Percentiles rank a stretch among this genome's conserved stretches.
Evolutionary conservation across 306 rosid species (phyloP).

Genomic region (Geum urbanum): DNA sequence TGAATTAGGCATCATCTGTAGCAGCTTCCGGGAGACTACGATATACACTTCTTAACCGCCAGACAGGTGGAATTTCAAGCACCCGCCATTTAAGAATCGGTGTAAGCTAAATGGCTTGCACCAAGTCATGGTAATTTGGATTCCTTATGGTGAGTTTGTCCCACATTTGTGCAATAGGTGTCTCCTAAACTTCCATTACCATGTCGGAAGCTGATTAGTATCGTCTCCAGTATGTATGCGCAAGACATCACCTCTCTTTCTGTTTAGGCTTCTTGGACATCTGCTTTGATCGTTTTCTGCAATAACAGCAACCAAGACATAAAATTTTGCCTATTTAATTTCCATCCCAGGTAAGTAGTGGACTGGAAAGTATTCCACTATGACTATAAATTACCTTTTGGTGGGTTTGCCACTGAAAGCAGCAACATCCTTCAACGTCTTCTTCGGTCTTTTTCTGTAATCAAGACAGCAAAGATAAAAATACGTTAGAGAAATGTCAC

Average conservation of each 20-base stretch:
- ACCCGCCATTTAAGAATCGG: neutral
- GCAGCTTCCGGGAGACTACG: neutral
- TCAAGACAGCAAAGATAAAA: no score
- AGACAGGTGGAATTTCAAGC: neutral
- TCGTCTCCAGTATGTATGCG: neutral
- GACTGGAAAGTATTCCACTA: neutral
- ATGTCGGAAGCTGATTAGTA: no score
- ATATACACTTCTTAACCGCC: neutral
- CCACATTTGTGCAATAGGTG: neutral
- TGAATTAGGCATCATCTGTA: neutral
- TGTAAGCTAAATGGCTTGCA: neutral
- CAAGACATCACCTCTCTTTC: conserved; percentile 31
- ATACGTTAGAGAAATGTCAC: neutral
- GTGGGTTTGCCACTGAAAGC: conserved; percentile 4
- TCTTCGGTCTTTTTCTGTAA: neutral
- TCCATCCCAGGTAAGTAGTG: neutral
- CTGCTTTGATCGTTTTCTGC: conserved; percentile 47
- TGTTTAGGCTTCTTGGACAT: conserved; percentile 49
- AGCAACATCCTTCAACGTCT: neutral
- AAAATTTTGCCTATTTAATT: neutral
- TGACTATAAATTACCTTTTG: conserved; percentile 49
- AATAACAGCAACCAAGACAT: conserved; percentile 21
- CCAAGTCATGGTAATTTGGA: neutral
- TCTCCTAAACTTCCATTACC: no score
- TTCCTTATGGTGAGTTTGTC: neutral